Base-by-base conservation (phyloP, 2,329 filamentous ascomycete species). In the Fusarium nygamai region DNA sequence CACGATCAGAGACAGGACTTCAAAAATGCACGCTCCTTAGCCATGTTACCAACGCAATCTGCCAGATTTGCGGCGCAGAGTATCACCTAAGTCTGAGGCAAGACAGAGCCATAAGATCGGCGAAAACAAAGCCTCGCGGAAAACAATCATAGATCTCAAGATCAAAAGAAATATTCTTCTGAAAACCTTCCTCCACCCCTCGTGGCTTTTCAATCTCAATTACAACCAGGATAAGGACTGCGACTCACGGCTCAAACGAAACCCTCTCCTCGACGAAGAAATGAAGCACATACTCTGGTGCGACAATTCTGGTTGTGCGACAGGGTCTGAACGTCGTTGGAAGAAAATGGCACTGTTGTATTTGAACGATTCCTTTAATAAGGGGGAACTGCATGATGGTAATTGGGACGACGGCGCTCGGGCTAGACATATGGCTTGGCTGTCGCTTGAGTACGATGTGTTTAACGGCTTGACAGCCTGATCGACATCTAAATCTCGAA, bases 301-400 rank as follows among this genome's bases (percentile, higher is more conserved):
- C n/a, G 33, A 36, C 27, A 60, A 22, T 2, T 17, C 44, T 17
- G 39, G 65, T 10, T 67, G 65, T 24, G 53, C 34, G 14, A 65
- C 61, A 0, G 53, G 53, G 3, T 60, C 33, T 1, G 65, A 31
- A 24, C 44, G 20, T 24, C 53, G 51, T 20, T 67, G 61, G 65
- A 27, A 47, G 61, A 67, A 9, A 16, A 65, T 67, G 65, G 61
- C 44, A 11, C 27, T 56, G n/a, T n/a, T 33, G 24, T 61, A 61
- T 56, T 6, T 61, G 19, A 36, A 44, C 36, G n/a, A 54, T 13
- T n/a, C 22, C 7, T 43, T 27, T n/a, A 14, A 17, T 3, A 36
- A 19, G 16, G 38, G 8, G 27, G 36, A n/a, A 4, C 36, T 56
- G 2, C 5, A n/a, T 4, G 53, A 41, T 3, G 36, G 51, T 17